Evolutionary conservation across 345 rosid genomes (phyloP), one percentile per base, ranked within the genome.

Genomic region (Brassica juncea): DNA sequence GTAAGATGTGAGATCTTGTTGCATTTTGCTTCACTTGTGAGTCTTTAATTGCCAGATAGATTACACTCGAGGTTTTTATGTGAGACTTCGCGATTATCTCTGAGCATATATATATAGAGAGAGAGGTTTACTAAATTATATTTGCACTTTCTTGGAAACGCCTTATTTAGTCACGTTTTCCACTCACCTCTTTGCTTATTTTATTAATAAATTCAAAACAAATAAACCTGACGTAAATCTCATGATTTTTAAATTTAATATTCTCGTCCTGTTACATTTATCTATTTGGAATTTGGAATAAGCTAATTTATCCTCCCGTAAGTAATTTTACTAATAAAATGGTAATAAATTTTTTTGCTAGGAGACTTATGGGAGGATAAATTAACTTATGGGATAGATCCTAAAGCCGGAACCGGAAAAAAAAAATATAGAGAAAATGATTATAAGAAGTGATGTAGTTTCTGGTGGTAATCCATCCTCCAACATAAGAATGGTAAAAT

Each of bases 391-490:
- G 49, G 14, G 14, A 42, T 42, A 9, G 14, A 4, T 42, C 49
- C 49, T 1, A 10, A 42, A 42, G 14, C 49, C 49, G 4, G 4
- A 42, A 44, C 15, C 5, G 14, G 54, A 12, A 14, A 47, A 44
- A 12, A 8, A 37, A 37, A 44, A 44, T 0, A 37, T 2, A 37
- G 15, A 44, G 15, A 44, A 32, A 44, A 44, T 12, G 54, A 44
- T 44, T 44, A 44, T 44, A 44, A 44, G 54, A 74, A 90, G 97
- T n/a, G 97, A 68, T 35, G 42, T 35, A 35, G 42, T 6, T 35
- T 35, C 8, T 35, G 42, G 42, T 35, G 35, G 6, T 32, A 32
- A 0, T 32, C 35, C 42, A 35, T 2, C 49, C n/a, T 47, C 54
- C 42, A 37, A 8, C 42, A 37, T 10, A 42, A 5, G 16, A 47